phyloP scores from a whole-genome alignment of 1,284 basidiomycete genomes.

The Trametes polyzona region DNA sequence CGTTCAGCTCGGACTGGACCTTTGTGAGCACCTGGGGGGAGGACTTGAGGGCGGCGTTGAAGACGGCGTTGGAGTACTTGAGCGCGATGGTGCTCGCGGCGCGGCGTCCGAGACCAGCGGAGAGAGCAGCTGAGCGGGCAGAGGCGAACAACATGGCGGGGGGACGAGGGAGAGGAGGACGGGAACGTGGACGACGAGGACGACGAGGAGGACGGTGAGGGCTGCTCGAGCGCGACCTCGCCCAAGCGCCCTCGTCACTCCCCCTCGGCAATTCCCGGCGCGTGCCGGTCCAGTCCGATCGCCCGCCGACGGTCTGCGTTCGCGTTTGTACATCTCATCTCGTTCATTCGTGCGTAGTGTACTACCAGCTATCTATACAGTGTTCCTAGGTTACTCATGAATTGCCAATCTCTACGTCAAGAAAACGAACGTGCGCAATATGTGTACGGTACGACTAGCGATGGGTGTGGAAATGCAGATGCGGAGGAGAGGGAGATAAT shows the following conservation, averaged over 20 bases:
- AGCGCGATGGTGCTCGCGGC: constrained; percentile 75
- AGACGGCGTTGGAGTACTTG: constrained; percentile 96
- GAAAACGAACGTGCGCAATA: constrained; percentile 2
- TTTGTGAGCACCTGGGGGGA: constrained; percentile 80
- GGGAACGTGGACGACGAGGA: constrained; percentile 7
- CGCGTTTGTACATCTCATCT: no score
- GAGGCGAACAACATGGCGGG: constrained; percentile 46
- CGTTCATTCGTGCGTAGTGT: background rate
- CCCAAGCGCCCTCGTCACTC: constrained; percentile 23
- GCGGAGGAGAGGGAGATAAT: background rate
- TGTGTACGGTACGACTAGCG: constrained; percentile 13
- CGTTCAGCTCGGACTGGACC: constrained; percentile 82
- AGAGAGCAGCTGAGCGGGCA: constrained; percentile 46
- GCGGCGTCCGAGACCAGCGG: constrained; percentile 59
- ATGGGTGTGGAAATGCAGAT: constrained; percentile 5
- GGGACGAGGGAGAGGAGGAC: constrained; percentile 4
- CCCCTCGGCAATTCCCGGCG: constrained; percentile 29
- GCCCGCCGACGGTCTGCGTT: background rate
- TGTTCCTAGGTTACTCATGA: background rate
- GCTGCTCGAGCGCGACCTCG: constrained; percentile 17
- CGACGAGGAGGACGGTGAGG: constrained; percentile 7
- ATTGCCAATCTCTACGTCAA: constrained; percentile 1
- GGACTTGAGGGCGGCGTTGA: constrained; percentile 89
- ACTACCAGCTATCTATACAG: constrained; percentile 3
- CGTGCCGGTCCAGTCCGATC: constrained; percentile 11